Evolutionary conservation across 2,329 filamentous ascomycete species (phyloP), one percentile per base, ranked within the genome.

Genomic region (Laburnicola sp.): DNA sequence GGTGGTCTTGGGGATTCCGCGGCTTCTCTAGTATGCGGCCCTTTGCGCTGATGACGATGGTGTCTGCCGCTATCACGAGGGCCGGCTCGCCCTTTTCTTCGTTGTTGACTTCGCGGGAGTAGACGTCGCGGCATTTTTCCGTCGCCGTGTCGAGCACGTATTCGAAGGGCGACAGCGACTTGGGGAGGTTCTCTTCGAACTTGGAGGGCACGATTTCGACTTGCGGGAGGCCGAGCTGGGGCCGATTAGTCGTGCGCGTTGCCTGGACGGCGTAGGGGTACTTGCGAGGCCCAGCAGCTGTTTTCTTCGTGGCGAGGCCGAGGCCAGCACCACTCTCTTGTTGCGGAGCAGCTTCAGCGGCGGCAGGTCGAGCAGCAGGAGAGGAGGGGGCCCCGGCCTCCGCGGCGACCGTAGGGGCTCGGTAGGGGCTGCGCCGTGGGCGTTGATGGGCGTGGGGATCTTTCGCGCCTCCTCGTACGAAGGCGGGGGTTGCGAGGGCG

Each of bases 21-120:
- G 94, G 94, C 77, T 99, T 99, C 79, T 99, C 94, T 2, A 99
- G 77, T 46, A 99, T 90, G 45, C 82, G 79, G 0, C 92, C 92
- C 35, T 82, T 77, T 8, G 84, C 81, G 7, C 85, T 87, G 10
- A 94, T 88, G 55, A 99, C 89, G 49, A 99, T 80, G 0, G 94
- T 97, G 71, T 97, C 93, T 31, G 93, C 93, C 0, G 91, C 86
- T 52, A 97, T 86, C 51, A 97, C 90, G 11, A 97, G 80, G 5
- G 85, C 87, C 0, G 91, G 91, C 60, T 97, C 94, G 48, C 80
- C 83, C 50, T 78, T 74, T 41, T 66, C 73, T 48, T 75, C 70
- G 52, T 83, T 82, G 64, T 84, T 70, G 60, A 86, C 78, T 62
- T 85, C 82, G 35, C 76, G 69, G 27, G 72, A 69, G 73, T 88